Evolutionary conservation across 73 alveolate species (phyloP), one percentile per base, ranked within the genome.

Genomic region (Breviolum minutum): DNA sequence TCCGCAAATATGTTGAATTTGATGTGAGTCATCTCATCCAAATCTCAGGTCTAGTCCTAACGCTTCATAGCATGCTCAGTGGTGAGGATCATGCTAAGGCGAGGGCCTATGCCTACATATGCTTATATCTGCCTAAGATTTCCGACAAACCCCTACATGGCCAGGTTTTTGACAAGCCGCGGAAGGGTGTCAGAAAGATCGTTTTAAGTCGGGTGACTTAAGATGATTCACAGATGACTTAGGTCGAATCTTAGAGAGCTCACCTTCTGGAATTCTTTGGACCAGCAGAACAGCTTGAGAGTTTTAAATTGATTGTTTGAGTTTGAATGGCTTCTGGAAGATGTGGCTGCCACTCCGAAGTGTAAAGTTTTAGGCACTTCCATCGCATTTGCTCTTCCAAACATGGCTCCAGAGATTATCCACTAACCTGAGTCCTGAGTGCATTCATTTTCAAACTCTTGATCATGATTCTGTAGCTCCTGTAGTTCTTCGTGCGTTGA

Each of bases 161-260:
- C 14, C 79, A 85, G 96, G 96, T 89, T 74, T 89, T 89, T 29
- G 96, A 89, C 71, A 40, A 24, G 48, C 96, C 96, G 6, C 96
- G 96, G 71, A 70, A 48, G 27, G 99, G 99, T 48, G 99, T 96
- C 99, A 91, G 99, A 89, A 99, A 99, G 99, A 99, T 99, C 32
- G 99, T 99, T 12, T 95, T 99, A 77, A 99, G 99, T 48, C 30
- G 26, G 95, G 87, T 14, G 30, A 79, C 66, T 27, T 8, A 32
- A 64, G 29, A 20, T 20, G 12, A 8, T 71, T 71, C 26, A 20
- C 2, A 8, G 81, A 8, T 71, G 26, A 8, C 29, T 71, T 71
- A 6, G 81, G 30, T 30, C 63, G 77, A 68, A 68, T 17, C 77
- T 68, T 68, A 22, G 77, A 6, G 17, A 40, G 54, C 54, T 40